Conservation (phyloP, 129 eudicot genomes). For the Flaveria brownii region DNA sequence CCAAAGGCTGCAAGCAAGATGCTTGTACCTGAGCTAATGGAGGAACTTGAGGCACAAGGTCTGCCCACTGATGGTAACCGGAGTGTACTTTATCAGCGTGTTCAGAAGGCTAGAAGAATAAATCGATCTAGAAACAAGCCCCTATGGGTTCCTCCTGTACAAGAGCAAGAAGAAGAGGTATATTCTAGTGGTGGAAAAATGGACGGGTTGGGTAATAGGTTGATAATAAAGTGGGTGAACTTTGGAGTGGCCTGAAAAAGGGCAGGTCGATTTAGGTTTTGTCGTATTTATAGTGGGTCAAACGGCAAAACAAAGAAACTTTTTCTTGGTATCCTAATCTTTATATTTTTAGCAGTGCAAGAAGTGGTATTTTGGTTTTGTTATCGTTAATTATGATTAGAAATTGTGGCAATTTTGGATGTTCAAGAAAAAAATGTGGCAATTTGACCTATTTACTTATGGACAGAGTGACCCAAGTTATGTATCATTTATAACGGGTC, state of each 20-base stretch:
- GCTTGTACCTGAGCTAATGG: constrained; percentile 82
- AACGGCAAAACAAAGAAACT: not conserved
- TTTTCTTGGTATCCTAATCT: not conserved
- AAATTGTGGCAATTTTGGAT: not conserved
- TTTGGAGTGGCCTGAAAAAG: not conserved
- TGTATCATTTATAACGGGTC: not conserved
- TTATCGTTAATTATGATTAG: not conserved
- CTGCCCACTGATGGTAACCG: constrained; percentile 92
- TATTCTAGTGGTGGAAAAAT: not conserved
- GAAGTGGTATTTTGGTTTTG: not conserved
- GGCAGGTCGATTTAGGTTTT: not conserved
- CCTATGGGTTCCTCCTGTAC: constrained; percentile 93
- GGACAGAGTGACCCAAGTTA: not conserved
- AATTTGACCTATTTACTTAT: not conserved
- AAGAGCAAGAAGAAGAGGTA: constrained; percentile 98
- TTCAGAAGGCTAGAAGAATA: constrained; percentile 96
- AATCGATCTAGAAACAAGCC: constrained; percentile 93
- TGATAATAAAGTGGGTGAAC: not conserved
- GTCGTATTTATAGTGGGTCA: not conserved
- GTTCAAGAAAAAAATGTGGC: not conserved
- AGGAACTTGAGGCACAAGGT: constrained; percentile 96
- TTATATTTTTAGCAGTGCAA: not conserved
- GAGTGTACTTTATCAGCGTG: constrained; percentile 93
- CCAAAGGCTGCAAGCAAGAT: constrained; percentile 99
- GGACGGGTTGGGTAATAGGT: constrained; percentile 15